Base-by-base conservation (phyloP, 371 early-diverging fungal genomes). In the Mortierella sp. region DNA sequence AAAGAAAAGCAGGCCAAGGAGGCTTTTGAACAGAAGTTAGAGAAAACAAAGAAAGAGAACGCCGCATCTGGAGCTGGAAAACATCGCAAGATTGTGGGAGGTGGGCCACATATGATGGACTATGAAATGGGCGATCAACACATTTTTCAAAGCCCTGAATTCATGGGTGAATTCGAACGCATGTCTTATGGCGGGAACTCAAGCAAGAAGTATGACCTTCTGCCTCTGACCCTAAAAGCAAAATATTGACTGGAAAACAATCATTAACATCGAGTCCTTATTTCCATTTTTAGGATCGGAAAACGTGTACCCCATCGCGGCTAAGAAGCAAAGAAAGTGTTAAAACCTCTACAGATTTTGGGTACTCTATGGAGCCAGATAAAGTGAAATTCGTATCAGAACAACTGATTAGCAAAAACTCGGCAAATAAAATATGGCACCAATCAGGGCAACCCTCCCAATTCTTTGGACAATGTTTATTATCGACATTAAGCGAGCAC, bases 1-100 rank as follows among this genome's bases (percentile, higher is more conserved):
- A 83, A 84, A 63, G 90, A 93, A 70, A 89, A 91, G 70, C 83
- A 76, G n/a, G 83, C 83, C 22, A 81, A 79, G 17, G 86, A 87
- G 13, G 85, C 84, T 0, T 88, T 88, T 73, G 82, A 83, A 8
- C 69, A 76, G 19, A 76, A 83, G 23, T 42, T 91, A 32, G 91
- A 89, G 22, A 72, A 70, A 63, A 58, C 85, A 35, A 84, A 86
- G 65, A 86, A 83, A 61, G 84, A 87, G 9, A 76, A 74, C 34
- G 29, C 70, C 1, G 19, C 54, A 8, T 22, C 69, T 23, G 79
- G 73, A 49, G 57, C 72, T 15, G 79, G 79, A 29, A 78, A 78
- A 63, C 70, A 69, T n/a, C 73, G 79, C 58, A 78, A 69, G 60
- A n/a, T 51, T 2, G 72, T 68, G 35, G 66, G 68, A 17, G 62